Evolutionary conservation across 2,329 filamentous ascomycete genomes (phyloP).

Genomic region (Cladophialophora psammophila): DNA sequence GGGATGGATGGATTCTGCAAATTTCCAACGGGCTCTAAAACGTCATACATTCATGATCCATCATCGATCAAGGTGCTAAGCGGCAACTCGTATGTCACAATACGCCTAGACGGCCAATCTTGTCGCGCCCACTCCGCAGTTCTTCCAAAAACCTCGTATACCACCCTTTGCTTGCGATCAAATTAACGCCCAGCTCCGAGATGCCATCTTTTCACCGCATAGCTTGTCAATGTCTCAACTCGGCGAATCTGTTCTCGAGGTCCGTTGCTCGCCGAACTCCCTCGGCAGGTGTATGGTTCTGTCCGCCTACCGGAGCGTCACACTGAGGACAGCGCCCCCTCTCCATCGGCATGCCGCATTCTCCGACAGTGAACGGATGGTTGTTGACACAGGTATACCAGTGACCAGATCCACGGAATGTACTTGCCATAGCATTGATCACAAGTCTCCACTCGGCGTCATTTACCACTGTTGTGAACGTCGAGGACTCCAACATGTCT

Average conservation of each 20-base stretch:
- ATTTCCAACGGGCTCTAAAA: neutral
- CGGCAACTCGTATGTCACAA: neutral
- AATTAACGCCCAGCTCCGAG: neutral
- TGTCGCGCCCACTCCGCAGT: neutral
- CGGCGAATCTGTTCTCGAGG: constrained; percentile 2
- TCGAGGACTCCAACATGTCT: constrained; percentile 55
- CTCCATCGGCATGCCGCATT: constrained; percentile 21
- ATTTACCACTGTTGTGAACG: constrained; percentile 60
- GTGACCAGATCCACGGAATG: constrained; percentile 63
- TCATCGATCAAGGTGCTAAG: neutral
- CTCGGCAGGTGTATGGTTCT: constrained; percentile 31
- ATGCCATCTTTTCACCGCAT: neutral
- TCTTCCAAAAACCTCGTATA: neutral
- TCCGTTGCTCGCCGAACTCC: constrained; percentile 3
- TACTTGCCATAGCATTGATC: constrained; percentile 59
- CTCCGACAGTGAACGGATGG: constrained; percentile 48
- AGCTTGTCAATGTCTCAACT: neutral
- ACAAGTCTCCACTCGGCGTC: constrained; percentile 61
- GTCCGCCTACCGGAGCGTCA: constrained; percentile 40
- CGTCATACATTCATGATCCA: neutral
- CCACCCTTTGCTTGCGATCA: neutral
- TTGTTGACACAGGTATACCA: constrained; percentile 68
- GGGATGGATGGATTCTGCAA: neutral
- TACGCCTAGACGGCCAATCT: neutral
- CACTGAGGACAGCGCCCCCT: constrained; percentile 37